Evolutionary conservation across 169 alveolate genomes (phyloP), one percentile per base, ranked within the genome.

Genomic region (Plasmodium gaboni): DNA sequence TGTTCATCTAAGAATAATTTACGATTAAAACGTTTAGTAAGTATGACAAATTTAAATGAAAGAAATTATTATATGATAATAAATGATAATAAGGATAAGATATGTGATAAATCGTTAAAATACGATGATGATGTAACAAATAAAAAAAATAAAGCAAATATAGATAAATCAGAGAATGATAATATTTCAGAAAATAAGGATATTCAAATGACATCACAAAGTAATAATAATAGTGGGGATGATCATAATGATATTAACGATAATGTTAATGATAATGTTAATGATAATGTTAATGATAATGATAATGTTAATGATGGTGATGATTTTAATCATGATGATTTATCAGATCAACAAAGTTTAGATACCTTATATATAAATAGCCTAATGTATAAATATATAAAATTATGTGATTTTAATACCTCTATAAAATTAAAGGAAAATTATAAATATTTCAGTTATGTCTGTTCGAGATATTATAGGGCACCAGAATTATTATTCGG

Each of bases 401-500:
- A 78, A 17, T 51, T 78, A 38, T 78, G 89, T 26, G 89, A 78
- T 65, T 78, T 78, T 24, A 78, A 78, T 13, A 64, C 73, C 4
- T 78, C 89, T 7, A 78, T 67, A 12, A 78, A 78, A 12, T 65
- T 78, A 57, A 78, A 78, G 12, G 89, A 78, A 51, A 78, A 78
- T 44, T 78, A 78, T 60, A 78, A 78, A 51, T 78, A 78, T 12
- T 78, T 78, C 5, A 93, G 98, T 6, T 98, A 98, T 89, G 98
- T 98, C 2, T 98, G 99, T 94, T 96, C 99, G 13, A 94, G 99
- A 76, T 99, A 98, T 92, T 99, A 99, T 93, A 93, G 99, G 55
- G 99, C 99, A 1, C 99, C 99, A 0, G 99, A 99, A 90, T 95
- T 99, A 46, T 98, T 99, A 92, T 96, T 99, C 69, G 99, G 99